phyloP scores from a whole-genome alignment of 2,329 filamentous ascomycete species.

The Penicillium fuscoglaucum region DNA sequence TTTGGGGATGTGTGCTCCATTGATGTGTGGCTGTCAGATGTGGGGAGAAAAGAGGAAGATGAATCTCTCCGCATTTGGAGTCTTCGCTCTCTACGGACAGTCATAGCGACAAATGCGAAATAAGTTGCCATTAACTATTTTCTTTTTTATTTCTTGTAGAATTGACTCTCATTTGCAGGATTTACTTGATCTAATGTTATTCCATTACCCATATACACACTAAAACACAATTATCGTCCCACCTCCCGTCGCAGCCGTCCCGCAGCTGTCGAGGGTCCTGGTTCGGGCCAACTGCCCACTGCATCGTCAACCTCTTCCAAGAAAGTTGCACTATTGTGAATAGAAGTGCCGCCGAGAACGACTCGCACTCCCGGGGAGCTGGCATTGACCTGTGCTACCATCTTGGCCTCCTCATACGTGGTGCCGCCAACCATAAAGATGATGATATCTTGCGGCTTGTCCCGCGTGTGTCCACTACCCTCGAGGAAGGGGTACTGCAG shows the following conservation, averaged over 20 bases:
- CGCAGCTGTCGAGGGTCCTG: slow-evolving; percentile 58
- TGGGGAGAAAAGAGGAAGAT: slow-evolving; percentile 9
- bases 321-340: slow-evolving; percentile 87
- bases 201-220: slow-evolving; percentile 4
- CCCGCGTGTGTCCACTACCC: slow-evolving; percentile 77
- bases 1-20: slow-evolving; percentile 26
- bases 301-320: slow-evolving; percentile 89
- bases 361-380: slow-evolving; percentile 84
- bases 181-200: background rate
- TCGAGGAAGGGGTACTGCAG: slow-evolving; percentile 93
- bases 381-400: slow-evolving; percentile 91
- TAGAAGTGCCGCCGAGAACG: slow-evolving; percentile 80
- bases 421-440: slow-evolving; percentile 92
- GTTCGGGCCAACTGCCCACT: slow-evolving; percentile 81
- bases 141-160: background rate
- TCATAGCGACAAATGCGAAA: background rate
- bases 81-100: background rate
- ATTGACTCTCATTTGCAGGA: background rate
- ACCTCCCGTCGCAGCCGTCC: slow-evolving; percentile 63
- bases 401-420: slow-evolving; percentile 96
- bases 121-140: background rate
- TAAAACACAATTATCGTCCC: slow-evolving; percentile 46
- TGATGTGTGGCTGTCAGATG: background rate
- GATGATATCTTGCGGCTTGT: slow-evolving; percentile 95
- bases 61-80: slow-evolving; percentile 30